phyloP scores from a whole-genome alignment of 768 basidiomycete genomes.

The Solioccasus polychromus region DNA sequence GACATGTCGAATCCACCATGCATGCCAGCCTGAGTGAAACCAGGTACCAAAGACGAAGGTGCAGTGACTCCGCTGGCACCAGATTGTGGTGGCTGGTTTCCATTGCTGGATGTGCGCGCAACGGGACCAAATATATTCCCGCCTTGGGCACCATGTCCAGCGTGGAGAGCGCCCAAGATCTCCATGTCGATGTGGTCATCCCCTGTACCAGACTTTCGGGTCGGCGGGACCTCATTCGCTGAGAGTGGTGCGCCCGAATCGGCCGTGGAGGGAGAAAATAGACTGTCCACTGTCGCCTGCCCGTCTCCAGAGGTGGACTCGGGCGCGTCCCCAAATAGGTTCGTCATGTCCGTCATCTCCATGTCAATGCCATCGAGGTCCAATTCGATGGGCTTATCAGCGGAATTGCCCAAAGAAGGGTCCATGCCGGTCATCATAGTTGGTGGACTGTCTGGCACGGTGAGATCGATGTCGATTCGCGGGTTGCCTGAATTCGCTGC shows the following conservation, averaged over 20 bases:
- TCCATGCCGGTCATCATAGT: slow-evolving; percentile 29
- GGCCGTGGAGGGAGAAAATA: slow-evolving; percentile 50
- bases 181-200: slow-evolving; percentile 31
- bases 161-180: slow-evolving; percentile 36
- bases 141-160: slow-evolving; percentile 14
- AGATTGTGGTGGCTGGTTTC: slow-evolving; percentile 12
- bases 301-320: slow-evolving; percentile 36
- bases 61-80: slow-evolving; percentile 31
- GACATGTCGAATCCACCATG: slow-evolving; percentile 46
- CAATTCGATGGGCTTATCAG: slow-evolving; percentile 79
- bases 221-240: slow-evolving; percentile 13
- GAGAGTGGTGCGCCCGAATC: slow-evolving; percentile 19
- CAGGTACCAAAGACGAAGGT: slow-evolving; percentile 41
- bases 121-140: slow-evolving; percentile 24
- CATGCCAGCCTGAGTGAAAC: slow-evolving; percentile 32
- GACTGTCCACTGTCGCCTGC: slow-evolving; percentile 39
- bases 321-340: slow-evolving; percentile 52
- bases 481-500: slow-evolving; percentile 31
- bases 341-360: slow-evolving; percentile 48
- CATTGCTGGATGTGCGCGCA: slow-evolving; percentile 24
- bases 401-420: slow-evolving; percentile 53
- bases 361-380: slow-evolving; percentile 70
- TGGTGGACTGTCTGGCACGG: slow-evolving; percentile 37
- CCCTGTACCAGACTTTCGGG: slow-evolving; percentile 16
- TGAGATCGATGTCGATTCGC: slow-evolving; percentile 58